These are phyloP conservation scores for Punctularia strigosozonata DNA, from an alignment of 768 basidiomycete species.

Conservation along the genomic window DNA sequence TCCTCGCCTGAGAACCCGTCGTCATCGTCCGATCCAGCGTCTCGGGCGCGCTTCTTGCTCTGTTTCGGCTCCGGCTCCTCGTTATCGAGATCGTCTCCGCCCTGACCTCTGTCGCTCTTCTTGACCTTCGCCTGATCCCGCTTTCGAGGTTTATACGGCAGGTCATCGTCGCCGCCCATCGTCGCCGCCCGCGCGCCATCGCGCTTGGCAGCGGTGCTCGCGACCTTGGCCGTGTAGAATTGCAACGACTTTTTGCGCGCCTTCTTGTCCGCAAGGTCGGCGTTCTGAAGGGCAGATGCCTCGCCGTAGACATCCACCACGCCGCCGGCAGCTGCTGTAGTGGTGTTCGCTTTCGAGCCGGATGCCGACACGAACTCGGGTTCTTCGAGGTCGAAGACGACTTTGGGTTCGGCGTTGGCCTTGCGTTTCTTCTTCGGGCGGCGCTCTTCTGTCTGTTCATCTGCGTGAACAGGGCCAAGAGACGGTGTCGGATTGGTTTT, in stretches of 20 bases:
- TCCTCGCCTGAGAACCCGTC: slow-evolving; percentile 26
- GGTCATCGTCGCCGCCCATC: slow-evolving; percentile 86
- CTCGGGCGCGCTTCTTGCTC: slow-evolving; percentile 17
- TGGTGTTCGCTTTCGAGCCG: slow-evolving; percentile 14
- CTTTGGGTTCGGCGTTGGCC: slow-evolving; percentile 18
- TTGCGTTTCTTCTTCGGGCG: slow-evolving; percentile 58
- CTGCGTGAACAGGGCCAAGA: too few species aligned
- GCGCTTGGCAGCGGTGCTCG: slow-evolving; percentile 65
- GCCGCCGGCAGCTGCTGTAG: slow-evolving; percentile 12
- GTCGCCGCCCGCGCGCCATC: slow-evolving; percentile 60
- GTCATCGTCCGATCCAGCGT: slow-evolving; percentile 27
- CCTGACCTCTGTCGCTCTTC: slow-evolving; percentile 40
- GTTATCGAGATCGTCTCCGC: slow-evolving; percentile 54
- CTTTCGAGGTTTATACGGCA: slow-evolving; percentile 75
- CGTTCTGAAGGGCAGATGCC: slow-evolving; percentile 47
- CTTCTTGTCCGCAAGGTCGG: slow-evolving; percentile 75
- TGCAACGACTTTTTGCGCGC: slow-evolving; percentile 73
- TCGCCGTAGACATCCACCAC: slow-evolving; percentile 60
- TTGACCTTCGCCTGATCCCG: slow-evolving; percentile 49
- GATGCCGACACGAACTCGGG: slow-evolving; percentile 48
- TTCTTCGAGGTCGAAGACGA: slow-evolving; percentile 69
- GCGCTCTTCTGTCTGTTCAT: slow-evolving; percentile 17
- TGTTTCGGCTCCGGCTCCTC: slow-evolving; percentile 27
- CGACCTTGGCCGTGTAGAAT: slow-evolving; percentile 91
- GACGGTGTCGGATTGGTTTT: slow-evolving; percentile 6